Base-by-base conservation (phyloP, 2,329 filamentous ascomycete genomes). In the Botrytis cinerea region DNA sequence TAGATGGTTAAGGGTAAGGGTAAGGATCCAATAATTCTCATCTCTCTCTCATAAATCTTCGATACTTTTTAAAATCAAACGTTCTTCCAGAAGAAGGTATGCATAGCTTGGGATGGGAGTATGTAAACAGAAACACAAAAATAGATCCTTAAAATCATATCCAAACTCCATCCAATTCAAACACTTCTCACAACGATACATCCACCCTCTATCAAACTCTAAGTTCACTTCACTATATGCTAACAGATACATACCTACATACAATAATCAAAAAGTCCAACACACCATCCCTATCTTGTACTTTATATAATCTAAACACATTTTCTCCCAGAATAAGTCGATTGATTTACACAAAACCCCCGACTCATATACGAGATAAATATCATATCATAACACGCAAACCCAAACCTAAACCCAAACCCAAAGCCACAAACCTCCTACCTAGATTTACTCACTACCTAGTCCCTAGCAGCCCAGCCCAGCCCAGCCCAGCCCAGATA, bases 71-170 rank as follows among this genome's bases (percentile, higher is more conserved):
- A n/a, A 51, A 51, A n/a, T 4, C 2, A 51, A n/a, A 51, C 1
- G 0, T 0, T 6, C n/a, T 14, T n/a, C 2, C 10, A 6, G 1
- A 14, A n/a, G 25, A 51, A 51, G 10, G 2, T 14, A 51, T n/a
- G 0, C 10, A n/a, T 14, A 5, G 5, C 9, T 25, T n/a, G 1
- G 2, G 12, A n/a, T n/a, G 1, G 2, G 12, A n/a, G 1, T n/a
- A 2, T 2, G 10, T n/a, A n/a, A 51, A 51, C n/a, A n/a, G 12
- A 51, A 51, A 6, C 4, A 14, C 10, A 51, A 1, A 25, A 10
- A 25, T 51, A 51, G 22, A 51, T 25, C 46, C 46, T 10, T 22
- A 25, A 51, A 43, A 25, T 25, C 10, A 51, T 12, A 25, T 25
- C 12, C 10, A 51, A 14, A 51, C 10, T 51, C 22, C 22, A 12